Conservation (phyloP, 441 rosid genomes). For the Corymbia calophylla region DNA sequence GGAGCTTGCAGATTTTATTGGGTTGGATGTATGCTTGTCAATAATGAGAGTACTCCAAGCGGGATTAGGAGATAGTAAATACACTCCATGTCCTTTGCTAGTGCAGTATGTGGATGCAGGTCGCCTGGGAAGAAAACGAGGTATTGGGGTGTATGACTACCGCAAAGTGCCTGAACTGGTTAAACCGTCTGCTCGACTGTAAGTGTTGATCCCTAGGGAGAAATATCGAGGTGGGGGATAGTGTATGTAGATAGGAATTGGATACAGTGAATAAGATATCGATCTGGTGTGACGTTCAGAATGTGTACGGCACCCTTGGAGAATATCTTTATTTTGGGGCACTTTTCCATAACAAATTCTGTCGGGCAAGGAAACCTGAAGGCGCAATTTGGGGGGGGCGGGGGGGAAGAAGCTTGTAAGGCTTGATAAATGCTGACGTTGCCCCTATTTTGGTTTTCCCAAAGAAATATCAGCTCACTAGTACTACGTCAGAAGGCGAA, state of each 20-base stretch:
- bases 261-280: neutral
- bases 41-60: slow-evolving; percentile 67
- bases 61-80: slow-evolving; percentile 65
- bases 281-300: neutral
- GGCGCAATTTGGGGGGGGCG: neutral
- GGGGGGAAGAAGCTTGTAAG: neutral
- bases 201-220: slow-evolving; percentile 4
- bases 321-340: neutral
- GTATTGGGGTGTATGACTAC: slow-evolving; percentile 69
- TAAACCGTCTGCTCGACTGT: slow-evolving; percentile 35
- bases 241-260: neutral
- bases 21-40: slow-evolving; percentile 73
- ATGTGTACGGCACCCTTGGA: neutral
- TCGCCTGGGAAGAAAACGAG: slow-evolving; percentile 64
- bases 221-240: neutral
- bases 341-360: neutral
- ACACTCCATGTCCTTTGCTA: slow-evolving; percentile 75
- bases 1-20: slow-evolving; percentile 79
- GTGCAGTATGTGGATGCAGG: slow-evolving; percentile 85
- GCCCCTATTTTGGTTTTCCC: neutral
- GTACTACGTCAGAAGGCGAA: neutral
- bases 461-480: neutral
- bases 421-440: neutral
- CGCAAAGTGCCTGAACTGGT: slow-evolving; percentile 9
- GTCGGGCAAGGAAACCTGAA: neutral